A percentile compares a stretch with the other conserved stretches of the same genome.
These are phyloP conservation scores for Penicillium robsamsonii DNA, from an alignment of 495 filamentous ascomycete genomes.

Conservation along the genomic window DNA sequence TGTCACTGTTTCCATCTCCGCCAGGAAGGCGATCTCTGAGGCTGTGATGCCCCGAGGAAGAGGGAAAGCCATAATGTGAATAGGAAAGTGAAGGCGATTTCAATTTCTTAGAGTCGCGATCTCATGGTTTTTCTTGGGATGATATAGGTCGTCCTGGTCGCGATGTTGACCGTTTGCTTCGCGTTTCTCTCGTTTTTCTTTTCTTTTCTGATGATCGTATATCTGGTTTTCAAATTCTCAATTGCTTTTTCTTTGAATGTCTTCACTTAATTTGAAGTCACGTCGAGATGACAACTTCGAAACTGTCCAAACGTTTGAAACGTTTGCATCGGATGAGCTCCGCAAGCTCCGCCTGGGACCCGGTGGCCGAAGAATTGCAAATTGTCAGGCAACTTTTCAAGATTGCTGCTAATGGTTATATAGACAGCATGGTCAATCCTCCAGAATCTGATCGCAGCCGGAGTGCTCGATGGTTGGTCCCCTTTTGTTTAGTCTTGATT, in stretches of 20 bases:
- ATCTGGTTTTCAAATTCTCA: not conserved
- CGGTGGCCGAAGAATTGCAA: not conserved
- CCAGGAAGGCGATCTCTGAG: conserved; percentile 88
- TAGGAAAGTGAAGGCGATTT: not conserved
- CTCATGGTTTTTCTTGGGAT: not conserved
- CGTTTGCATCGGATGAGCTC: conserved; percentile 10
- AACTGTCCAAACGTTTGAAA: conserved; percentile 6
- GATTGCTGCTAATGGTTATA: conserved; percentile 11
- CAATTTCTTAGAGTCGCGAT: not conserved
- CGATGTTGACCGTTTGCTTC: not conserved
- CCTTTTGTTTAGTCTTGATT: conserved; percentile 41
- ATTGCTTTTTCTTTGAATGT: not conserved
- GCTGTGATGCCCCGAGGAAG: conserved; percentile 81
- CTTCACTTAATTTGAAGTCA: not conserved
- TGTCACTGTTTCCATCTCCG: conserved; percentile 94
- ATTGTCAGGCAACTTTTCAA: not conserved
- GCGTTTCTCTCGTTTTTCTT: not conserved
- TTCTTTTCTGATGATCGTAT: not conserved
- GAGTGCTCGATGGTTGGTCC: conserved; percentile 43
- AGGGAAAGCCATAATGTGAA: conserved; percentile 69
- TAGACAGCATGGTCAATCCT: conserved; percentile 36
- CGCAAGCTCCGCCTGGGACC: conserved; percentile 1
- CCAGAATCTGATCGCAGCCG: conserved; percentile 39
- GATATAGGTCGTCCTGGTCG: not conserved
- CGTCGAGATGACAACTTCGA: conserved; percentile 2